A percentile compares a stretch with the other conserved stretches of the same genome.
These are phyloP conservation scores for Dictyostelium purpureum DNA, from an alignment of 78 protist genomes.

Conservation along the genomic window DNA sequence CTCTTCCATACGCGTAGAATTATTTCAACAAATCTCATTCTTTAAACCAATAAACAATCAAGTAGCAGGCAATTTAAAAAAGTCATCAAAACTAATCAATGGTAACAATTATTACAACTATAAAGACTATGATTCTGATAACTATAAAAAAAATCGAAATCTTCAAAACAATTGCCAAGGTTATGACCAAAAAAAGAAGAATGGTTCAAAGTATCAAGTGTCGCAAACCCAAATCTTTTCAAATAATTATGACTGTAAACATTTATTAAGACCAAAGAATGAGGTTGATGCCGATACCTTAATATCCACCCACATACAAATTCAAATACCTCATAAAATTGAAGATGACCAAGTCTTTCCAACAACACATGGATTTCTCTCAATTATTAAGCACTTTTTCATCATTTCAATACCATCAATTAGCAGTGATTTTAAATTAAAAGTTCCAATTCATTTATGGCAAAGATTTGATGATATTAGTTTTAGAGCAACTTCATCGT, in stretches of 20 bases:
- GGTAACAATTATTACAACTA: no score
- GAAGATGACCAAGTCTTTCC: constrained; percentile 71
- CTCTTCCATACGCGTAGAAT: constrained; percentile 4
- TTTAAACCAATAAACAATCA: neutral
- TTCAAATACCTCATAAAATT: constrained; percentile 16
- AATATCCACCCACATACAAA: neutral
- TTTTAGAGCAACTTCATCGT: neutral
- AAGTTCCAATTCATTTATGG: constrained; percentile 23
- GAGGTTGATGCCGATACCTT: neutral
- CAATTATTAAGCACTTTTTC: constrained; percentile 51
- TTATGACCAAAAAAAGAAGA: neutral
- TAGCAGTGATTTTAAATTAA: neutral
- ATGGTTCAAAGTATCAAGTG: neutral
- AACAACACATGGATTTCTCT: constrained; percentile 26
- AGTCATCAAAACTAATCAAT: no score
- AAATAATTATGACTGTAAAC: neutral
- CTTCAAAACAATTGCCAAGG: neutral
- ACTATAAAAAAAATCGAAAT: neutral
- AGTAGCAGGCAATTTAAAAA: no score
- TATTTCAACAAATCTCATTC: constrained; percentile 38
- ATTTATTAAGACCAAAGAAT: neutral
- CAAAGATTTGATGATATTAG: neutral
- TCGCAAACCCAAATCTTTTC: constrained; percentile 31
- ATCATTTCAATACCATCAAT: constrained; percentile 42
- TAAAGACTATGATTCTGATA: no score